These are phyloP conservation scores for Pseudoperonospora humuli DNA, from an alignment of 352 stramenopile genomes.

Conservation along the genomic window DNA sequence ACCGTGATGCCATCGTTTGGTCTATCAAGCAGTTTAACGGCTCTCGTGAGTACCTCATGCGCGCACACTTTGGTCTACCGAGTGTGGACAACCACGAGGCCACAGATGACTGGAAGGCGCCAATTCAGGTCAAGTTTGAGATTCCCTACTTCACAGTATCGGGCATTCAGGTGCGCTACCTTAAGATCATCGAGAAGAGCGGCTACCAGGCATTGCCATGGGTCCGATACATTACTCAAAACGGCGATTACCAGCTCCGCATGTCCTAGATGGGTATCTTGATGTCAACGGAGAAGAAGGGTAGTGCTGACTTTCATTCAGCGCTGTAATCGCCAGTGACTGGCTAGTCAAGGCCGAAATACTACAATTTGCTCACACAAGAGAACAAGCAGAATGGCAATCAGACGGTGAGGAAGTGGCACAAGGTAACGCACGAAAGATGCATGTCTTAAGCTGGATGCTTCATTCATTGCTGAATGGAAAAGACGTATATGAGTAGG, in stretches of 20 bases:
- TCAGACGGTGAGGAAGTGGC: slow-evolving; percentile 11
- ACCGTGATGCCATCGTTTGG: slow-evolving; percentile 98
- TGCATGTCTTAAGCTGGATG: slow-evolving; percentile 10
- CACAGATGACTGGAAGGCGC: slow-evolving; percentile 85
- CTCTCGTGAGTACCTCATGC: slow-evolving; percentile 98
- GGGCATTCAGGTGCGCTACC: slow-evolving; percentile 98
- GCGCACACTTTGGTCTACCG: slow-evolving; percentile 97
- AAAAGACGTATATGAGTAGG: slow-evolving; percentile 29
- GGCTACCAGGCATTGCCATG: slow-evolving; percentile 99
- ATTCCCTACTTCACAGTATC: slow-evolving; percentile 94
- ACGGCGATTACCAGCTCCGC: slow-evolving; percentile 98
- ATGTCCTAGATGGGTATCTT: slow-evolving; percentile 89
- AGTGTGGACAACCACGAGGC: slow-evolving; percentile 88
- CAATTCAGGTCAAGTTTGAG: slow-evolving; percentile 95
- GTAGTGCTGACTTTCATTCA: slow-evolving; percentile 9
- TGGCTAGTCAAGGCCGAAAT: slow-evolving; percentile 9
- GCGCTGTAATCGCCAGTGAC: slow-evolving; percentile 3
- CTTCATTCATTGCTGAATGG: slow-evolving; percentile 24
- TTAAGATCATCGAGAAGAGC: slow-evolving; percentile 99
- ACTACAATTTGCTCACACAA: slow-evolving; percentile 11
- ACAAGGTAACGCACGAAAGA: slow-evolving; percentile 15
- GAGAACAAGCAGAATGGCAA: slow-evolving; percentile 4
- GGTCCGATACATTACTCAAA: slow-evolving; percentile 99
- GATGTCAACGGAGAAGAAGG: slow-evolving; percentile 3
- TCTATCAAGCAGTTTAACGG: slow-evolving; percentile 99